phyloP scores from a whole-genome alignment of 345 rosid species.

The Citrus cavaleriei region DNA sequence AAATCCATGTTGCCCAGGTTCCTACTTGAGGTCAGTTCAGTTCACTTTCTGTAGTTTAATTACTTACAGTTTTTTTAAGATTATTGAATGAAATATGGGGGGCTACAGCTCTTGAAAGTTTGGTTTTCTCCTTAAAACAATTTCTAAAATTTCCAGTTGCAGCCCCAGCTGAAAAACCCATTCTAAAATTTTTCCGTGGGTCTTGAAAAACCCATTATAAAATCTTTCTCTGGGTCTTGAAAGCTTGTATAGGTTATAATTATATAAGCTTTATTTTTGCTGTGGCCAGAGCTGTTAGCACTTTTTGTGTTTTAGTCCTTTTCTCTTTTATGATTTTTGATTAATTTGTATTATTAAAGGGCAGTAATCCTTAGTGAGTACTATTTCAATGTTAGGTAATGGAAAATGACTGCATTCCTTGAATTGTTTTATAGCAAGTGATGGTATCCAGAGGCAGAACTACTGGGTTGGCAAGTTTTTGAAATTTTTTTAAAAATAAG shows the following conservation, averaged over 20 bases:
- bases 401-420: neutral
- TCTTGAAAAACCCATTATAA: neutral
- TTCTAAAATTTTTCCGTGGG: neutral
- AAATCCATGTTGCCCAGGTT: conserved; percentile 73
- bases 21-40: conserved; percentile 58
- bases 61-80: neutral
- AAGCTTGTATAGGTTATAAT: neutral
- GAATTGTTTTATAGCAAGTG: neutral
- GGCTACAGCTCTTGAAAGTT: neutral
- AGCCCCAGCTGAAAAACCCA: neutral
- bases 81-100: neutral
- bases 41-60: neutral
- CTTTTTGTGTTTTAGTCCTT: neutral
- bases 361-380: neutral
- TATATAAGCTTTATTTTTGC: neutral
- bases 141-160: neutral
- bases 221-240: neutral
- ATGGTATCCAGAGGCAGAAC: neutral
- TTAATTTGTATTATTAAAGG: neutral
- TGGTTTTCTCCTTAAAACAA: neutral
- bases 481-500: no score
- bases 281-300: neutral
- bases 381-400: conserved; percentile 1
- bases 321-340: neutral
- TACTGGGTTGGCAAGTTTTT: no score